Evolutionary conservation across 2,329 filamentous ascomycete species (phyloP), one percentile per base, ranked within the genome.

Genomic region (Colletotrichum horii): DNA sequence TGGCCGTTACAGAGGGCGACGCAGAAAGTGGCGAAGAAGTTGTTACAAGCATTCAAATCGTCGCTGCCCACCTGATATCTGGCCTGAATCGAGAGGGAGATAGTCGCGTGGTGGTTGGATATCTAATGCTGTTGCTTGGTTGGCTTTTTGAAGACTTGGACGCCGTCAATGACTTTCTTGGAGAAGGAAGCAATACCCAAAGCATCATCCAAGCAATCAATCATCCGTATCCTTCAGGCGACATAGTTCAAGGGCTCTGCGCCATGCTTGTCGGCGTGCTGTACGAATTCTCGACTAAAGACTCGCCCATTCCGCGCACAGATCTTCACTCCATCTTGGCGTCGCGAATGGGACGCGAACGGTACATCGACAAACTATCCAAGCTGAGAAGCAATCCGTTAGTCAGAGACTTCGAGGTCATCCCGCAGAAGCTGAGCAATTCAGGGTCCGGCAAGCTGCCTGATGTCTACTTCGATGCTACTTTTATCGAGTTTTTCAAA

Each of bases 211-310:
- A 97, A 79, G 91, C 93, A 32, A 92, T 95, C 55, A 81, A 89
- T 24, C 93, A 93, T 77, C 91, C 93, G 76, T 76, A 78, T 26
- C 86, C 89, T 78, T 85, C 89, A 32, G 91, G 91, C 15, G 93
- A 92, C 75, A 87, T 98, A 36, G 89, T 96, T 16, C 94, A 95
- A 78, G 97, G 97, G 3, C 89, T 99, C 15, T 95, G 94, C 82
- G 94, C 96, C 19, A 92, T 96, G 82, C 87, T 99, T 1, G 89
- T 98, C 2, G 97, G 96, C 12, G 93, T 97, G 24, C 90, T 97
- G 6, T 99, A 98, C 82, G 97, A 99, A 81, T 99, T 98, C 81
- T 98, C 96, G 12, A 98, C 96, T 1, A 98, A 98, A 82, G 97
- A 99, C 84, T 98, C 96, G 0, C 95, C 97, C 0, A 93, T 99